Percentiles rank a stretch among this genome's conserved stretches.
phyloP scores from a whole-genome alignment of 345 rosid species.

The Ceriops tagal region DNA sequence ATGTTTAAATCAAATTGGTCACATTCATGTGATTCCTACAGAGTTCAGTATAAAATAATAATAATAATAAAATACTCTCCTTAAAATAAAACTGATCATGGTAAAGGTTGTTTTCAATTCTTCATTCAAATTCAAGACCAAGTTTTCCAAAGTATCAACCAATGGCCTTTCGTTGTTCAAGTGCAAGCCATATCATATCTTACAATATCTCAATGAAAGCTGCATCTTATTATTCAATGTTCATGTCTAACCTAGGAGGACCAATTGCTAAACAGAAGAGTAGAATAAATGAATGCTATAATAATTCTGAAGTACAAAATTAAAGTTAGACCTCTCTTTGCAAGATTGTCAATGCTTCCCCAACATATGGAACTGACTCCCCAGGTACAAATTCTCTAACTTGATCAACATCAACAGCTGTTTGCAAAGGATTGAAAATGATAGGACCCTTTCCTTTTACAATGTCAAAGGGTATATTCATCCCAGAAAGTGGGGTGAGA shows the following conservation, averaged over 20 bases:
- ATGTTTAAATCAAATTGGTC: not conserved
- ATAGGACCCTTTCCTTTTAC: slow-evolving; percentile 94
- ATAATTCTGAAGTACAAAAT: slow-evolving; percentile 5
- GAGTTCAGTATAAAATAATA: no score
- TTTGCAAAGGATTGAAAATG: slow-evolving; percentile 70
- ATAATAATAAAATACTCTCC: no score
- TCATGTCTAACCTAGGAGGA: not conserved
- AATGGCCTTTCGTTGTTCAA: no score
- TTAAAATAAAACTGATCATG: no score
- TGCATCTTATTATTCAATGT: not conserved
- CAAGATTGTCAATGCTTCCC: slow-evolving; percentile 83
- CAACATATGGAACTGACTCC: slow-evolving; percentile 91
- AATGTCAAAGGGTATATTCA: slow-evolving; percentile 98
- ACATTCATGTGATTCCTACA: not conserved
- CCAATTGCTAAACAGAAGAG: slow-evolving; percentile 1
- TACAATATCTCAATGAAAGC: not conserved
- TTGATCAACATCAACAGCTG: slow-evolving; percentile 66
- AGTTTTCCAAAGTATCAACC: no score
- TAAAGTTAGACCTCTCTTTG: slow-evolving; percentile 62
- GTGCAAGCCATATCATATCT: no score
- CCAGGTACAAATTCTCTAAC: slow-evolving; percentile 80
- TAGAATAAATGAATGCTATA: slow-evolving; percentile 1
- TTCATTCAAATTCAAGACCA: no score
- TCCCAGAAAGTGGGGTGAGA: slow-evolving; percentile 95
- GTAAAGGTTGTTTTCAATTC: no score